Conservation (phyloP, 2,329 filamentous ascomycete species). For the Xylariales sp. region DNA sequence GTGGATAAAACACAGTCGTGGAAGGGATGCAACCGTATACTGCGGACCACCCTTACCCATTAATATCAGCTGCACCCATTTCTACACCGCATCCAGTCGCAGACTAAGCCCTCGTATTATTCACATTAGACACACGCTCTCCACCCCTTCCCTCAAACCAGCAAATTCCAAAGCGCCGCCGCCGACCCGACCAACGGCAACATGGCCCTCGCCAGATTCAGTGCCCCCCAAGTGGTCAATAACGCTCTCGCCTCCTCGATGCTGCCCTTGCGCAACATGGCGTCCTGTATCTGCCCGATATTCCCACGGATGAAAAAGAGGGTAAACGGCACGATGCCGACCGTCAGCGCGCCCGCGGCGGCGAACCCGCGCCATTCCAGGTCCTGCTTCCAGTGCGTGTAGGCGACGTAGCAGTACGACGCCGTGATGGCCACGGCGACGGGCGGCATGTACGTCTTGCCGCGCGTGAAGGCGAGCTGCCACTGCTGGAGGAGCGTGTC, state of each 20-base stretch:
- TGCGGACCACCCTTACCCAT: too few relatives aligned
- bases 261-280: not conserved
- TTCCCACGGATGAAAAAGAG: constrained; percentile 31
- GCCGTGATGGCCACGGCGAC: constrained; percentile 27
- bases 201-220: not conserved
- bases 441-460: constrained; percentile 32
- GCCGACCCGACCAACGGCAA: constrained; percentile 2
- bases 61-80: too few relatives aligned
- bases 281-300: constrained; percentile 26
- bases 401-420: constrained; percentile 33
- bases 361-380: constrained; percentile 29
- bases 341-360: constrained; percentile 27
- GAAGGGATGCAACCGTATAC: too few relatives aligned
- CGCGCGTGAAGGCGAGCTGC: constrained; percentile 32
- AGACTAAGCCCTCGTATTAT: too few relatives aligned
- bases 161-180: constrained; percentile 4
- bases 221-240: not conserved
- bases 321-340: constrained; percentile 37
- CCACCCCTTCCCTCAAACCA: too few relatives aligned
- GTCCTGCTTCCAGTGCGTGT: constrained; percentile 22
- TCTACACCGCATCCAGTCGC: too few relatives aligned
- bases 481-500: constrained; percentile 29
- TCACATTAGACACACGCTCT: too few relatives aligned
- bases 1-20: too few relatives aligned
- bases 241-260: not conserved